These are phyloP conservation scores for Parachlorella kessleri DNA, from an alignment of 139 green algal genomes.

Conservation along the genomic window DNA sequence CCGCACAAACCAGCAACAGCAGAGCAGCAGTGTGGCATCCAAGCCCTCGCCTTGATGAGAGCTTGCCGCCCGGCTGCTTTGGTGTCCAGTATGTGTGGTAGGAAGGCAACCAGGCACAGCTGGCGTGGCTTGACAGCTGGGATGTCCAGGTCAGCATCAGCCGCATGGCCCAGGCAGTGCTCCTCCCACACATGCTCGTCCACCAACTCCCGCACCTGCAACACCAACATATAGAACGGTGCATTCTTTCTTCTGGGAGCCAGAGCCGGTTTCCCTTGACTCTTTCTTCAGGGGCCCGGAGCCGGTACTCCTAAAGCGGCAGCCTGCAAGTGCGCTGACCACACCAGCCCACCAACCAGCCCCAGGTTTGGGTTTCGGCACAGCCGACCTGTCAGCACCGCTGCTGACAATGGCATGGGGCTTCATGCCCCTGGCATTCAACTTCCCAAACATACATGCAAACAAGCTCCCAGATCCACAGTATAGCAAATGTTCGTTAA, in stretches of 20 bases:
- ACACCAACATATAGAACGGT: no score
- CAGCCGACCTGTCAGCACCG: no score
- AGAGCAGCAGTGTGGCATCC: no score
- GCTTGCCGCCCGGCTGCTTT: slow-evolving; percentile 70
- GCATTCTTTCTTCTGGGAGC: no score
- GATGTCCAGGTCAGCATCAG: slow-evolving; percentile 29
- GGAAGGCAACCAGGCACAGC: slow-evolving; percentile 88
- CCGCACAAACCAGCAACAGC: no score
- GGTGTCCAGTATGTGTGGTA: slow-evolving; percentile 92
- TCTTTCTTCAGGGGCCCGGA: not conserved
- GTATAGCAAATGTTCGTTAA: no score
- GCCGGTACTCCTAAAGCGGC: not conserved
- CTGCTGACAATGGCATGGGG: no score
- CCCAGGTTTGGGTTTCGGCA: no score
- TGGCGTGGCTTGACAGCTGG: slow-evolving; percentile 48
- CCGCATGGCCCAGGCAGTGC: slow-evolving; percentile 59
- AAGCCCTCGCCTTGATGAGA: no score
- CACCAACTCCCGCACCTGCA: slow-evolving; percentile 66
- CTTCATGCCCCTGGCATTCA: no score
- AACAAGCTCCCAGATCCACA: no score
- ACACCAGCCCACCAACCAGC: not conserved
- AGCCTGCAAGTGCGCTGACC: not conserved
- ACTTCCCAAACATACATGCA: no score
- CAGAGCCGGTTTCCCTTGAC: not conserved
- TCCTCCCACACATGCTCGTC: slow-evolving; percentile 63